phyloP scores from a whole-genome alignment of 768 basidiomycete species.

The Trametes villosa region DNA sequence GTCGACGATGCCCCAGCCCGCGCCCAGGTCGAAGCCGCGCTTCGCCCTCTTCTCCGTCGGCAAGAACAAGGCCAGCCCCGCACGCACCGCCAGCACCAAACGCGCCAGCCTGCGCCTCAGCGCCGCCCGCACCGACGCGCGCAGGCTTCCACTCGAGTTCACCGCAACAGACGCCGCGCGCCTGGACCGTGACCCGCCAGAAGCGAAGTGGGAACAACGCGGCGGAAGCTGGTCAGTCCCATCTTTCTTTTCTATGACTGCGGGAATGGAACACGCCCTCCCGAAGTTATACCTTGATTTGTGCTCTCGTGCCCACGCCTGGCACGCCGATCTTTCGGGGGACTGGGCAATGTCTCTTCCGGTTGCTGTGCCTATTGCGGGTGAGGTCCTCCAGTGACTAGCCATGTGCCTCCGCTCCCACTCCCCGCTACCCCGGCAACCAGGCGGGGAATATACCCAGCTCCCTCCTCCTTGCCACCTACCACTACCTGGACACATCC shows the following conservation, averaged over 20 bases:
- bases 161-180: background rate
- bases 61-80: conserved; percentile 18
- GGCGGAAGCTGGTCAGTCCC: conserved; percentile 1
- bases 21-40: conserved; percentile 5
- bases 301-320: background rate
- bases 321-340: background rate
- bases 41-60: conserved; percentile 17
- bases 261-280: background rate
- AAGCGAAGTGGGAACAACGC: background rate
- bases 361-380: background rate
- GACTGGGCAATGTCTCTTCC: background rate
- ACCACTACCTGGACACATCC: background rate
- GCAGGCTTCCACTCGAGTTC: conserved; percentile 1
- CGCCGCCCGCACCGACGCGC: conserved; percentile 6
- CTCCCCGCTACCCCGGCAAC: background rate
- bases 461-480: background rate
- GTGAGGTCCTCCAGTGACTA: background rate
- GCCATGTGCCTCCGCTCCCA: conserved; percentile 18
- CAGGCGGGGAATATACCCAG: background rate
- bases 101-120: conserved; percentile 13
- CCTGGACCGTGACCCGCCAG: background rate
- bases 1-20: background rate
- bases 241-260: background rate
- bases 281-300: background rate
- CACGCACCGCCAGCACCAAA: conserved; percentile 14